A percentile compares a stretch with the other conserved stretches of the same genome.
Evolutionary conservation across 441 rosid genomes (phyloP).

Genomic region (Arabidopsis lyrata): DNA sequence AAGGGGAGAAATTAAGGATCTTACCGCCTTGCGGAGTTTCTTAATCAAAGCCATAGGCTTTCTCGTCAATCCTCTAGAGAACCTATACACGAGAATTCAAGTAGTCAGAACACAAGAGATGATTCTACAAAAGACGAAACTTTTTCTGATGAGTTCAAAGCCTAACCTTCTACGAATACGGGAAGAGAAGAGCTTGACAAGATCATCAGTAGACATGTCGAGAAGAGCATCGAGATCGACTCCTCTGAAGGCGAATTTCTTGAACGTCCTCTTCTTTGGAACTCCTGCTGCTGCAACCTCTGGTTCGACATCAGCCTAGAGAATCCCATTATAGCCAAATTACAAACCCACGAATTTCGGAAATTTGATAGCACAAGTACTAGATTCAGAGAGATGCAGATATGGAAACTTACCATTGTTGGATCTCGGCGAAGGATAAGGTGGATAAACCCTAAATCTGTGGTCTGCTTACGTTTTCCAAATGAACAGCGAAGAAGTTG

Average conservation of each 20-base stretch:
- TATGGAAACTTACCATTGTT: constrained; percentile 15
- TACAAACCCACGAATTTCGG: not conserved
- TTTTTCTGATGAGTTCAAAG: not conserved
- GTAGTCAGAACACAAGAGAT: not conserved
- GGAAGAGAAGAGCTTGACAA: constrained; percentile 40
- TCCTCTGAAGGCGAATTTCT: constrained; percentile 41
- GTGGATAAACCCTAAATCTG: constrained; percentile 7
- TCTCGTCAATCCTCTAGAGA: constrained; percentile 43
- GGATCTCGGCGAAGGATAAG: constrained; percentile 3
- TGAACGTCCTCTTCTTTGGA: constrained; percentile 41
- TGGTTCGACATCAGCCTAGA: constrained; percentile 39
- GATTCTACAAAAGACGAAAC: not conserved
- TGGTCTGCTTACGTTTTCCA: not conserved
- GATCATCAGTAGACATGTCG: constrained; percentile 43
- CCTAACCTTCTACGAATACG: constrained; percentile 42
- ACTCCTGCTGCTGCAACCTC: constrained; percentile 30
- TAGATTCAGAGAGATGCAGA: not conserved
- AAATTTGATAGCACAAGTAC: not conserved
- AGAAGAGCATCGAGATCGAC: constrained; percentile 45
- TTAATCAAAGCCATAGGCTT: constrained; percentile 44
- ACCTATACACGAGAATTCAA: constrained; percentile 16
- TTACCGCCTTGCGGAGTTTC: constrained; percentile 43
- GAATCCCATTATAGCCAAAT: not conserved
- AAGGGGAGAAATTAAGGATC: not conserved
- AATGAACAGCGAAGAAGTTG: not conserved